phyloP scores from a whole-genome alignment of 2,329 filamentous ascomycete genomes.

The Hymenoscyphus fraxineus region DNA sequence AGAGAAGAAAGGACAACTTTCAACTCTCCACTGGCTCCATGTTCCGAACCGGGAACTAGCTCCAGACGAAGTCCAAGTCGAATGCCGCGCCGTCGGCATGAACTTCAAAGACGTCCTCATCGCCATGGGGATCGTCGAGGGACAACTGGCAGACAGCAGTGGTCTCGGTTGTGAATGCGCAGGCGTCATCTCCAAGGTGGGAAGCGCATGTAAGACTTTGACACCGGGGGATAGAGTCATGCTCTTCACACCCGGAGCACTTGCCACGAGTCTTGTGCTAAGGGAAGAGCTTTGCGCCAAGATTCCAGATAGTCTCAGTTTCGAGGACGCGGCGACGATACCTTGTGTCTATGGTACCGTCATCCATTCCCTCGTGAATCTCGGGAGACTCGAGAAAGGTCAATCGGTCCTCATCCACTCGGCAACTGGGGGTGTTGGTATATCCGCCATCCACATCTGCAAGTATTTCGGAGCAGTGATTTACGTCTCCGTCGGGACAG shows the following conservation, averaged over 20 bases:
- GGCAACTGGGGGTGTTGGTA: conserved; percentile 33
- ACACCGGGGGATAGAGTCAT: conserved; percentile 28
- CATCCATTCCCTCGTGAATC: conserved; percentile 17
- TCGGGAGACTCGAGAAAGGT: conserved; percentile 15
- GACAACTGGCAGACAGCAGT: conserved; percentile 11
- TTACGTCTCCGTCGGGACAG: conserved; percentile 25
- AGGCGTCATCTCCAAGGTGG: conserved; percentile 28
- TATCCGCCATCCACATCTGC: conserved; percentile 33
- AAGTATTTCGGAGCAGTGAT: conserved; percentile 29
- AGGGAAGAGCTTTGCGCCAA: conserved; percentile 22
- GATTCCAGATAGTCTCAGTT: conserved; percentile 19
- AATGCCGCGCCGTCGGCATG: conserved; percentile 12
- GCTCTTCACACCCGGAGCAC: background rate
- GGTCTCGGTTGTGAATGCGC: conserved; percentile 25
- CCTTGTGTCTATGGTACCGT: conserved; percentile 21
- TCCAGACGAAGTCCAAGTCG: conserved; percentile 14
- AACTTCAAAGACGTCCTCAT: conserved; percentile 28
- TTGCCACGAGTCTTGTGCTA: conserved; percentile 4
- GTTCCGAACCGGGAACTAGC: background rate
- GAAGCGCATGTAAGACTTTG: conserved; percentile 21
- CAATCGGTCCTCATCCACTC: conserved; percentile 34
- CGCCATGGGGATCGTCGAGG: conserved; percentile 21
- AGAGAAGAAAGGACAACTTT: conserved; percentile 17
- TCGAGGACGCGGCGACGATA: conserved; percentile 20
- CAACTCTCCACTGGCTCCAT: conserved; percentile 18